Evolutionary conservation across 179 eudicot species (phyloP).

Genomic region (Patellifolia procumbens): DNA sequence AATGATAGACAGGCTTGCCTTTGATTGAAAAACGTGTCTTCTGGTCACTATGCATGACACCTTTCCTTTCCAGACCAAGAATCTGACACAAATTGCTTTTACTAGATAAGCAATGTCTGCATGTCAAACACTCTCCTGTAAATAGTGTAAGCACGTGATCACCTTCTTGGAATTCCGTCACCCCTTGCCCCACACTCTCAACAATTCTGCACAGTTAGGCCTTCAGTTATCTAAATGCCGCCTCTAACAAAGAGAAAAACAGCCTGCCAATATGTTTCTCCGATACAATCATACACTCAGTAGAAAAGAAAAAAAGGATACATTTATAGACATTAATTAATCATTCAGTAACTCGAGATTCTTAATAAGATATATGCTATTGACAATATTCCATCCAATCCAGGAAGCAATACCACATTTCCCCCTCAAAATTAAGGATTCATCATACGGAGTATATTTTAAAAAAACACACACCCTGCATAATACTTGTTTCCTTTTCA

Average conservation of each 20-base stretch:
- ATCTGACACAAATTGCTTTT: constrained; percentile 92
- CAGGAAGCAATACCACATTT: neutral
- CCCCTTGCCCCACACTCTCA: constrained; percentile 90
- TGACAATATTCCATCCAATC: neutral
- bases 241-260: neutral
- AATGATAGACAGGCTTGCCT: constrained; percentile 84
- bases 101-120: constrained; percentile 78
- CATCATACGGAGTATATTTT: neutral
- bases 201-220: constrained; percentile 65
- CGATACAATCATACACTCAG: neutral
- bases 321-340: neutral
- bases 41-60: constrained; percentile 94
- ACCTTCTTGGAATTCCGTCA: constrained; percentile 78
- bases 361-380: neutral
- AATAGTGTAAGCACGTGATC: constrained; percentile 93
- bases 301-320: too few species aligned
- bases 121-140: constrained; percentile 85
- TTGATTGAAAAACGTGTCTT: constrained; percentile 76
- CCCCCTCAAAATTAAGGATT: neutral
- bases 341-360: neutral
- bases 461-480: neutral
- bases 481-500: neutral
- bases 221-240: constrained; percentile 5
- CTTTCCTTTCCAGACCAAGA: constrained; percentile 85
- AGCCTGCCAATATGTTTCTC: neutral